Evolutionary conservation across 139 green algal species (phyloP).

Genomic region (Auxenochlorella pyrenoidosa): DNA sequence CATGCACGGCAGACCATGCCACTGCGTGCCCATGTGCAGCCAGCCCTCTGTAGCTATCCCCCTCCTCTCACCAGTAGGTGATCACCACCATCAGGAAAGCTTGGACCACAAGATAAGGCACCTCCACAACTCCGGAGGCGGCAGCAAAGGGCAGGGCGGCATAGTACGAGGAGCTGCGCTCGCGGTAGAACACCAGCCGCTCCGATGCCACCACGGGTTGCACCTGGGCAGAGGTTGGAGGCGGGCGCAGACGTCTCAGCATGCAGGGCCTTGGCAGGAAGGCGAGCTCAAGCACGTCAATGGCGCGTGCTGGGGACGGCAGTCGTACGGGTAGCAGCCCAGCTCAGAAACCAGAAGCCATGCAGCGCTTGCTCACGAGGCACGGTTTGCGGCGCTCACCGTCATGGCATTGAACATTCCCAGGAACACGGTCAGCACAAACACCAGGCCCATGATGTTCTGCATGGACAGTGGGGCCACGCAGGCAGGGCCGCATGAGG

Average conservation of each 20-base stretch:
- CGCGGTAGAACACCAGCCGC: constrained; percentile 68
- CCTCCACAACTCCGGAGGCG: constrained; percentile 38
- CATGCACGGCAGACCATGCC: too few species aligned
- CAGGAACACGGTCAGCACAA: constrained; percentile 48
- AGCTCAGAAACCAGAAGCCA: too few species aligned
- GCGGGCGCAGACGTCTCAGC: too few species aligned
- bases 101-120: constrained; percentile 45
- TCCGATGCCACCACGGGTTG: constrained; percentile 62
- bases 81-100: constrained; percentile 45
- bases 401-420: constrained; percentile 70
- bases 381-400: neutral
- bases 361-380: too few species aligned
- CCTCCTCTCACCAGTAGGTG: constrained; percentile 36
- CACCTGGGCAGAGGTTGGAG: neutral
- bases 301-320: too few species aligned
- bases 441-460: constrained; percentile 62
- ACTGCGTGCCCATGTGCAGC: too few species aligned
- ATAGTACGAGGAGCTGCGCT: constrained; percentile 54
- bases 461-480: constrained; percentile 40
- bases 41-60: neutral
- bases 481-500: neutral
- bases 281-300: too few species aligned
- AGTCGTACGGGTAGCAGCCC: too few species aligned
- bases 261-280: too few species aligned
- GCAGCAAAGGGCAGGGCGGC: constrained; percentile 27